Evolutionary conservation across 75 land plant genomes (phyloP), one percentile per base, ranked within the genome.

Genomic region (Pseudotsuga menziesii): DNA sequence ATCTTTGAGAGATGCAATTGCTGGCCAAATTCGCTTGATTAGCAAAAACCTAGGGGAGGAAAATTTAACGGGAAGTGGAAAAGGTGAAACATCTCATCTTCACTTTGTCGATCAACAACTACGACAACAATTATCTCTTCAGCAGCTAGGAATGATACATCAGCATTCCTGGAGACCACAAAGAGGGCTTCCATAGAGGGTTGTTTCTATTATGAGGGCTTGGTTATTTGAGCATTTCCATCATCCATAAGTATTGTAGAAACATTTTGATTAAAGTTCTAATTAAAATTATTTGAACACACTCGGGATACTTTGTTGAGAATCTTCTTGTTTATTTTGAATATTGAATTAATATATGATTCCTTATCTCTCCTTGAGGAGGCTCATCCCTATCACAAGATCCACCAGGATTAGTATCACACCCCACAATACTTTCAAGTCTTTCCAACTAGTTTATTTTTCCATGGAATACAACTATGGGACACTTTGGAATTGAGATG

Each of bases 1-100:
- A 1, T 89, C 90, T 74, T 74, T 95, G 75, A 85, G 85, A 74
- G 98, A 95, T 84, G 94, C 96, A 58, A 88, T 93, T 4, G 77
- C 39, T 29, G 85, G 78, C 29, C 98, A 96, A 73, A 82, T 91
- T 35, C 80, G 39, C 7, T 7, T 76, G 13, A 85, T 89, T 20
- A 77, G 88, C 25, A 88, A 77, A 76, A 85, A 79, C 29, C 91
- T 96, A 20, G 98, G 98, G 25, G 93, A 93, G 63, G 88, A 87
- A 83, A 91, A 89, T 58, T 22, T 36, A 67, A 71, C 1, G 32
- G 75, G 29, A 67, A 29, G 1, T 29, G 32, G 32, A 29, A 29
- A 29, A 22, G 32, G 32, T 29, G 89, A 87, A 60, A 85, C 88
- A 22, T 87, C 94, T 36, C 77, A 90, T 39, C 88, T 91, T 16